Base-by-base conservation (phyloP, 495 filamentous ascomycete genomes). In the Corynascus novoguineensis region DNA sequence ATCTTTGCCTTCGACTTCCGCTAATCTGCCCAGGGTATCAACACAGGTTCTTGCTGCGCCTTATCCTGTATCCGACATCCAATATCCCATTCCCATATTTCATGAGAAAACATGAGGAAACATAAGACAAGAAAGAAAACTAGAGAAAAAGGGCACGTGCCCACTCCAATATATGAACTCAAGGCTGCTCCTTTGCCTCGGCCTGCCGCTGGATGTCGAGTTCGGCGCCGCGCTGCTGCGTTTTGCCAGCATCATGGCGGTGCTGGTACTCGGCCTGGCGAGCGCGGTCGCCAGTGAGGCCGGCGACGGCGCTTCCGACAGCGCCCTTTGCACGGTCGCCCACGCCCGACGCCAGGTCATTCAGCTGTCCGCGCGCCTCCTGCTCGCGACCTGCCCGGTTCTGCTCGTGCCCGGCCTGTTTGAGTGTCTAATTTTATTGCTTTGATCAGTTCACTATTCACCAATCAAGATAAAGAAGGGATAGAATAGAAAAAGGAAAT, bases 171-270 rank as follows among this genome's bases (percentile, higher is more conserved):
- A 11, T 32, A 32, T 11, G 5, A 11, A 32, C 31, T 28, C 22
- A 34, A 4, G 3, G 14, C 29, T 32, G 17, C 17, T 31, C 10
- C 6, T 32, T 9, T 3, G 48, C 48, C 58, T 78, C 74, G 1
- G 73, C 73, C 74, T 86, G 79, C 81, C 89, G 91, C 62, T 83
- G 70, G 54, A 96, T 82, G 68, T 96, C 92, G 24, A 75, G 72
- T 81, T 96, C 92, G 11, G 85, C 92, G 51, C 92, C 86, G 12
- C 92, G 78, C 78, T 95, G 86, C 66, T 81, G 76, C 24, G 87
- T 90, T 82, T 96, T 97, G 32, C 92, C 92, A 62, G 80, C 71
- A 66, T 95, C 92, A 63, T 95, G 92, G 68, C 86, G 76, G 44
- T 81, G 65, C 70, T 84, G 75, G 47, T 79, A 82, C 61, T 81